Evolutionary conservation across 2,329 filamentous ascomycete species (phyloP).

Genomic region (Teratosphaeria destructans): DNA sequence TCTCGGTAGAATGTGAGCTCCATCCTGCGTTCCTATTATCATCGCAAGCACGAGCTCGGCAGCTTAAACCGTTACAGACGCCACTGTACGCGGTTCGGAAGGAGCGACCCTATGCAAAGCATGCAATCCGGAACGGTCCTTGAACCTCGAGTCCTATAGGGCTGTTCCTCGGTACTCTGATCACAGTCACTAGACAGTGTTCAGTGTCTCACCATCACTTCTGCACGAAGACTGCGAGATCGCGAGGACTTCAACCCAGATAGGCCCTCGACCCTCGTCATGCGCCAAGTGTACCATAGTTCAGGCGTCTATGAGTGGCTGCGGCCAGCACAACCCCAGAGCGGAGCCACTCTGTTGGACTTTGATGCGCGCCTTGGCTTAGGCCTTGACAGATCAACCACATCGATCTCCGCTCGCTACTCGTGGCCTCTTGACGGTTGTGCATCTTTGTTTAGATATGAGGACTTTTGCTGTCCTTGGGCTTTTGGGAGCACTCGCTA

Average conservation of each 20-base stretch:
- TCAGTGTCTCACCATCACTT: not conserved
- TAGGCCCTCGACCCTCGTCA: not conserved
- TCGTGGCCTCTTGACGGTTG: not conserved
- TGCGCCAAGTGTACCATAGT: not conserved
- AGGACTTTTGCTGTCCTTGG: not conserved
- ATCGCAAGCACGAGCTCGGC: too few relatives aligned
- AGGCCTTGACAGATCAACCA: not conserved
- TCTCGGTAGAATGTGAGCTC: too few relatives aligned
- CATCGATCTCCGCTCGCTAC: not conserved
- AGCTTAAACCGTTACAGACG: too few relatives aligned
- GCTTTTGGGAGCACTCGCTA: not conserved
- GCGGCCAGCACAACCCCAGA: not conserved
- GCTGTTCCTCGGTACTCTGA: not conserved
- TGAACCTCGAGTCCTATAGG: not conserved
- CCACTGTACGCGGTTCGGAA: too few relatives aligned
- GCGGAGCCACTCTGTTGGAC: not conserved
- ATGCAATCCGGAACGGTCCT: not conserved
- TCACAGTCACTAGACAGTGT: not conserved
- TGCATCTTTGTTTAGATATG: not conserved
- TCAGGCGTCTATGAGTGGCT: not conserved
- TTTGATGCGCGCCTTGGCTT: not conserved
- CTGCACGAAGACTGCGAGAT: not conserved
- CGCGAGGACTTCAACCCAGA: not conserved
- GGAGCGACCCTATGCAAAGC: too few relatives aligned
- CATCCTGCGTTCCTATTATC: too few relatives aligned